These are phyloP conservation scores for Saprolegnia parasitica DNA, from an alignment of 352 stramenopile genomes.

Conservation along the genomic window DNA sequence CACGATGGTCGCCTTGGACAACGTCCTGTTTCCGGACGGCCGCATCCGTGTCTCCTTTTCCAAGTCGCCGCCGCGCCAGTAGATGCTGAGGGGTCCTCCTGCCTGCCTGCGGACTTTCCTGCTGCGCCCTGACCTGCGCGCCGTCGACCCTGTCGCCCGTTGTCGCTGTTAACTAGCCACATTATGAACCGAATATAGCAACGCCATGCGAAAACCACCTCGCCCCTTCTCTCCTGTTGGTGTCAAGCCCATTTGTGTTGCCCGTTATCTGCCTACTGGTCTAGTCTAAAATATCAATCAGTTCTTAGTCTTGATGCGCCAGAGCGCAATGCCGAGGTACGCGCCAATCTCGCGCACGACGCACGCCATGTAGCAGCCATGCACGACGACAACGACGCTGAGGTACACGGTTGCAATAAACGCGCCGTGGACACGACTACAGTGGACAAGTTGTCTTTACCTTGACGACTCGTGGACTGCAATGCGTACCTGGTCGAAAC, in stretches of 20 bases:
- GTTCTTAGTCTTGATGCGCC: constrained; percentile 27
- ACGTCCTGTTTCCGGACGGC: constrained; percentile 63
- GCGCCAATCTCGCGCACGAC: constrained; percentile 81
- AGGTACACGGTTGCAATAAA: constrained; percentile 50
- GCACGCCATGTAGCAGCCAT: constrained; percentile 69
- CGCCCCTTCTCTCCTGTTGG: too few species aligned
- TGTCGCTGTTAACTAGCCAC: too few species aligned
- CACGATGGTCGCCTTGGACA: constrained; percentile 62
- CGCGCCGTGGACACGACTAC: constrained; percentile 34
- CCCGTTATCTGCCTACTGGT: too few species aligned
- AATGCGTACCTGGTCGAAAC: not conserved
- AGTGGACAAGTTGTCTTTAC: constrained; percentile 39
- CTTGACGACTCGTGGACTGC: not conserved
- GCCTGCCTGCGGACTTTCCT: too few species aligned
- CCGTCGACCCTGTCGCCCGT: too few species aligned
- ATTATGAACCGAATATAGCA: too few species aligned
- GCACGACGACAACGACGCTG: constrained; percentile 61
- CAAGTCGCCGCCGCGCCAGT: constrained; percentile 44
- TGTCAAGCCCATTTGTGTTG: too few species aligned
- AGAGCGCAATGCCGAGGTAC: constrained; percentile 80
- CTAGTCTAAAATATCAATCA: too few species aligned
- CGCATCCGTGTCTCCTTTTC: constrained; percentile 79
- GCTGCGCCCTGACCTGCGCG: too few species aligned
- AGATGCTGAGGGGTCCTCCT: not conserved
- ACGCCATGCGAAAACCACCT: too few species aligned